Evolutionary conservation across 2,329 filamentous ascomycete species (phyloP), one percentile per base, ranked within the genome.

Genomic region (Thielaviopsis cerberus): DNA sequence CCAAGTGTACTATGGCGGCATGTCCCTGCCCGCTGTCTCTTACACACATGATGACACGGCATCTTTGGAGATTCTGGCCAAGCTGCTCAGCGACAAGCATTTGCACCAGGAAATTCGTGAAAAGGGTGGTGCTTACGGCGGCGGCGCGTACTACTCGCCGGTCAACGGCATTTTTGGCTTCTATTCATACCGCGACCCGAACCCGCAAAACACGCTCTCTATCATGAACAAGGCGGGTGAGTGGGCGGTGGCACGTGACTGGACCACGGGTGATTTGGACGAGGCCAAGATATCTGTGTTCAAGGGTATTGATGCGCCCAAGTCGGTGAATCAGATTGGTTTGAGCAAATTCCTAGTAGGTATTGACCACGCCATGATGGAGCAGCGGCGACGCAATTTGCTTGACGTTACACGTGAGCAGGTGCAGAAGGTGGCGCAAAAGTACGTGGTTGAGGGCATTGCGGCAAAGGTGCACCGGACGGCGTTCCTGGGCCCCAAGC

Each of bases 101-200:
- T 76, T 98, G 26, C 92, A 98, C 68, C 91, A 94, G 64, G 92
- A 97, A 70, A 96, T 98, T 63, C 86, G 92, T 58, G 92, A 98
- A 68, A 97, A 97, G 71, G 92, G 92, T 30, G 92, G 92, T 41
- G 92, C 92, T 0, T 98, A 98, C 64, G 92, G 92, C 51, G 92
- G 88, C 23, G 89, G 90, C 15, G 91, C 92, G 1, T 91, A 88
- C 68, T 84, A 86, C 51, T 82, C 83, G 24, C 80, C 85, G 0
- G 73, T 95, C 7, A 85, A 88, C 63, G 91, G 90, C 24, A 70
- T 94, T 1, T 97, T 98, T 64, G 88, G 88, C 17, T 94, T 96
- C 73, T 96, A 94, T 72, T 91, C 87, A 51, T 98, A 98, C 76
- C 86, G 92, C 55, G 92, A 98, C 68, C 92, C 92, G 2, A 96